Evolutionary conservation across 2,329 filamentous ascomycete genomes (phyloP).

Genomic region (Geoglossum cookeanum): DNA sequence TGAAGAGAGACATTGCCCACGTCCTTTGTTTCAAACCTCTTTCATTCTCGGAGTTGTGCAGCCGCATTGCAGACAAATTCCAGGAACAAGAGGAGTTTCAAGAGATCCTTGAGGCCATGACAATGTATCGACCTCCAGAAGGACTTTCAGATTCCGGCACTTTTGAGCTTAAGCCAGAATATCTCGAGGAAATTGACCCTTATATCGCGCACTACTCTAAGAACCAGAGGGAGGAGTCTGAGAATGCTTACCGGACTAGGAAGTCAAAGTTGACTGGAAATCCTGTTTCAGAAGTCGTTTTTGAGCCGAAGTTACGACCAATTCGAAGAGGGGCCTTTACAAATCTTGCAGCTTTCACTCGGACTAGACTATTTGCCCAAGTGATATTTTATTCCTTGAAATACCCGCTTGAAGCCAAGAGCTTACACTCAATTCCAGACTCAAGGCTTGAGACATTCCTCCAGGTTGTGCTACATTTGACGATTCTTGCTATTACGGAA

Average conservation of each 20-base stretch:
- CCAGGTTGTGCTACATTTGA: slow-evolving; percentile 75
- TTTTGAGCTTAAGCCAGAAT: slow-evolving; percentile 78
- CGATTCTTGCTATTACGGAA: slow-evolving; percentile 70
- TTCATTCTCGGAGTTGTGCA: slow-evolving; percentile 80
- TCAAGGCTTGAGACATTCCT: slow-evolving; percentile 82
- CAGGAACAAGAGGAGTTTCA: slow-evolving; percentile 81
- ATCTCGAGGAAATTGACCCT: slow-evolving; percentile 75
- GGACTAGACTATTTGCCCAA: slow-evolving; percentile 71
- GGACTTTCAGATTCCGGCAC: slow-evolving; percentile 83
- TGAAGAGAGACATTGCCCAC: slow-evolving; percentile 81
- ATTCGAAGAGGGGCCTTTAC: slow-evolving; percentile 64
- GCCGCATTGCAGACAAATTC: slow-evolving; percentile 71
- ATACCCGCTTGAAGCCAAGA: slow-evolving; percentile 53
- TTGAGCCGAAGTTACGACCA: slow-evolving; percentile 64
- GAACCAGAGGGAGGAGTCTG: slow-evolving; percentile 90
- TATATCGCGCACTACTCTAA: slow-evolving; percentile 94
- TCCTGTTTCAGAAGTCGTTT: slow-evolving; percentile 64
- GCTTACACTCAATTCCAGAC: slow-evolving; percentile 54
- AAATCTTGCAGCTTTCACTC: slow-evolving; percentile 59
- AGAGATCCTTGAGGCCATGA: slow-evolving; percentile 67
- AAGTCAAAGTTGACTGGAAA: slow-evolving; percentile 78
- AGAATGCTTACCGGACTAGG: slow-evolving; percentile 70
- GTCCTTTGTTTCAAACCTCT: slow-evolving; percentile 91
- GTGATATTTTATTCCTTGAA: slow-evolving; percentile 75
- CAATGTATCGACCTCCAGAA: slow-evolving; percentile 75